phyloP scores from a whole-genome alignment of 2,329 filamentous ascomycete species.

The Fulvia fulva region DNA sequence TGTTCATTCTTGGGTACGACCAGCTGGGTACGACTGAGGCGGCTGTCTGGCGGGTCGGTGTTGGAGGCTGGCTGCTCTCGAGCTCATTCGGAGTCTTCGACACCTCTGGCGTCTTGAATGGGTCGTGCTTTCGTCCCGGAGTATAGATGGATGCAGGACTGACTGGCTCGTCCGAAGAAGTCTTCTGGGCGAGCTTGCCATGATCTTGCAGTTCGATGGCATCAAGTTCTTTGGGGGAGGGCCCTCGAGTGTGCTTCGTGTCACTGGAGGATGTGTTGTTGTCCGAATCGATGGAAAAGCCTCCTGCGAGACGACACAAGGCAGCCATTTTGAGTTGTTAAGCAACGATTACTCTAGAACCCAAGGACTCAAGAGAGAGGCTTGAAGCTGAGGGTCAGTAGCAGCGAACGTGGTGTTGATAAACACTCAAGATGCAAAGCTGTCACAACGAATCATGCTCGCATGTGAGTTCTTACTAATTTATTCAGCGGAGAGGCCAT shows the following conservation, averaged over 20 bases:
- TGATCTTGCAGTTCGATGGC: conserved; percentile 25
- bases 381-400: no score
- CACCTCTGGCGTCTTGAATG: conserved; percentile 27
- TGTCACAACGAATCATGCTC: not conserved
- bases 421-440: not conserved
- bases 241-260: conserved; percentile 8
- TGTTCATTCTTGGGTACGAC: conserved; percentile 61
- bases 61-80: conserved; percentile 54
- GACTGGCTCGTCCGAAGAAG: conserved; percentile 5
- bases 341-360: no score
- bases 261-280: conserved; percentile 1
- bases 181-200: conserved; percentile 10
- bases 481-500: not conserved
- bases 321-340: conserved; percentile 10
- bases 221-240: conserved; percentile 27
- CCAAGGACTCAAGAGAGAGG: no score
- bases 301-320: conserved; percentile 8
- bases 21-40: conserved; percentile 54
- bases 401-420: not conserved
- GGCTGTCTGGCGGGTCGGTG: conserved; percentile 40
- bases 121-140: not conserved
- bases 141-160: conserved; percentile 9
- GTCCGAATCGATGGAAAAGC: conserved; percentile 6
- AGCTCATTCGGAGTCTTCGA: conserved; percentile 40
- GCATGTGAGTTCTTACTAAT: not conserved